Percentiles rank a stretch among this genome's conserved stretches.
These are phyloP conservation scores for Hyaloperonospora brassicae DNA, from an alignment of 352 stramenopile genomes.

Conservation along the genomic window DNA sequence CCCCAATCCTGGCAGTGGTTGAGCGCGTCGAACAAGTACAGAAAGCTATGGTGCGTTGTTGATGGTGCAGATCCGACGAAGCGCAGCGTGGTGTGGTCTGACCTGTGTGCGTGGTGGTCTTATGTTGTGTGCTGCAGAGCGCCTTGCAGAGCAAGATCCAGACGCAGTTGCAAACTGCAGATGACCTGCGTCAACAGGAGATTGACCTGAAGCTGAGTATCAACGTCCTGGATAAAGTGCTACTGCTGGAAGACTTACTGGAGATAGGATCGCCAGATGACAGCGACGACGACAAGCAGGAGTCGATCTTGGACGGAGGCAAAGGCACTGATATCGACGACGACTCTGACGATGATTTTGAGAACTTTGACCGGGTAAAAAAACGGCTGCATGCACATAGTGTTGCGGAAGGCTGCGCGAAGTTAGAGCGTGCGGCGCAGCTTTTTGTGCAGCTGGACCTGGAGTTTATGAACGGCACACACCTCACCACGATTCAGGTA, in stretches of 20 bases:
- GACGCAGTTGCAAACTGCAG: constrained; percentile 32
- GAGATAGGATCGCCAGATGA: constrained; percentile 43
- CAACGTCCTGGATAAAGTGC: constrained; percentile 61
- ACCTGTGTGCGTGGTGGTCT: constrained; percentile 1
- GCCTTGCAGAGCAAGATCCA: constrained; percentile 53
- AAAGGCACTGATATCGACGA: constrained; percentile 16
- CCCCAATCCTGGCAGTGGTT: constrained; percentile 63
- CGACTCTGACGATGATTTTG: constrained; percentile 51
- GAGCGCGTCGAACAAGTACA: constrained; percentile 73
- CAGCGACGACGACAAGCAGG: constrained; percentile 19
- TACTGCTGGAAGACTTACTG: constrained; percentile 67
- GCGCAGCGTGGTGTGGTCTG: not conserved
- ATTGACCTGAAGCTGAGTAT: constrained; percentile 57
- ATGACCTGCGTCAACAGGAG: constrained; percentile 41
- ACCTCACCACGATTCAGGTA: constrained; percentile 67
- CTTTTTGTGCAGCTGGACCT: constrained; percentile 71
- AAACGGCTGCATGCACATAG: constrained; percentile 26
- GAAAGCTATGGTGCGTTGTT: constrained; percentile 36
- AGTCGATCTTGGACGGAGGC: not conserved
- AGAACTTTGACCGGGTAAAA: constrained; percentile 63
- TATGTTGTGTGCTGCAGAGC: constrained; percentile 16
- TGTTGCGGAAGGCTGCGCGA: constrained; percentile 51
- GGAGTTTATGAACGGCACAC: constrained; percentile 62
- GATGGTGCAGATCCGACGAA: not conserved
- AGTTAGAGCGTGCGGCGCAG: constrained; percentile 64